A percentile compares a stretch with the other conserved stretches of the same genome.
These are phyloP conservation scores for Cryphonectria carpinicola DNA, from an alignment of 2,329 filamentous ascomycete genomes.

Conservation along the genomic window DNA sequence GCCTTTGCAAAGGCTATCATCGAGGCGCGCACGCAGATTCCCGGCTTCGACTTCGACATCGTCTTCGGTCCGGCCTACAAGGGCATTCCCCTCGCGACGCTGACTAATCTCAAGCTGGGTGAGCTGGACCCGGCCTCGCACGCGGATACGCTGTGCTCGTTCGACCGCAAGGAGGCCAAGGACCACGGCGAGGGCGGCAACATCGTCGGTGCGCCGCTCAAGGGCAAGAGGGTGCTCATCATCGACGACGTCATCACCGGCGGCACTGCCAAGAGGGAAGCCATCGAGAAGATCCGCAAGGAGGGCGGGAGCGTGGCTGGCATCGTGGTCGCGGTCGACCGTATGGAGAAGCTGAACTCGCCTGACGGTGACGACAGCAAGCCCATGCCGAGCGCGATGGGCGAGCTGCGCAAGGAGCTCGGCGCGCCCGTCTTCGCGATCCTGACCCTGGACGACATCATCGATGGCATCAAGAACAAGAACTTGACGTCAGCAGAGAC, in stretches of 20 bases:
- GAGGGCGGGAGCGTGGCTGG: conserved; percentile 86
- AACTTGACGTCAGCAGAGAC: conserved; percentile 65
- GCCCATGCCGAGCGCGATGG: conserved; percentile 79
- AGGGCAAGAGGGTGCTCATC: conserved; percentile 84
- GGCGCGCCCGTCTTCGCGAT: conserved; percentile 84
- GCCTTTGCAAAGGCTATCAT: conserved; percentile 77
- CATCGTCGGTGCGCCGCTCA: conserved; percentile 85
- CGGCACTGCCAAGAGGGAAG: conserved; percentile 90
- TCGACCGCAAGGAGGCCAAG: conserved; percentile 96
- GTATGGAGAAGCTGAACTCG: conserved; percentile 78
- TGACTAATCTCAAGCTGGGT: conserved; percentile 75
- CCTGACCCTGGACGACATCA: conserved; percentile 82
- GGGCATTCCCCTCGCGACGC: conserved; percentile 86
- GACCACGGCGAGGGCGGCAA: conserved; percentile 92
- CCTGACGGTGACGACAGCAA: conserved; percentile 68
- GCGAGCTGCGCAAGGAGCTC: conserved; percentile 81
- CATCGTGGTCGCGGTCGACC: conserved; percentile 86
- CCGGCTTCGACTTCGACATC: conserved; percentile 70
- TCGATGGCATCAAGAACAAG: conserved; percentile 66
- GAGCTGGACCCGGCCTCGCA: conserved; percentile 69
- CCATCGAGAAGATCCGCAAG: conserved; percentile 83
- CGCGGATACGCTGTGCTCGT: conserved; percentile 77
- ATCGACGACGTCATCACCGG: conserved; percentile 97
- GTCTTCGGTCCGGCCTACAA: conserved; percentile 97
- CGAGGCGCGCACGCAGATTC: conserved; percentile 45